These are phyloP conservation scores for Musa beccarii DNA, from an alignment of 176 grass and related monocot genomes.

Conservation along the genomic window DNA sequence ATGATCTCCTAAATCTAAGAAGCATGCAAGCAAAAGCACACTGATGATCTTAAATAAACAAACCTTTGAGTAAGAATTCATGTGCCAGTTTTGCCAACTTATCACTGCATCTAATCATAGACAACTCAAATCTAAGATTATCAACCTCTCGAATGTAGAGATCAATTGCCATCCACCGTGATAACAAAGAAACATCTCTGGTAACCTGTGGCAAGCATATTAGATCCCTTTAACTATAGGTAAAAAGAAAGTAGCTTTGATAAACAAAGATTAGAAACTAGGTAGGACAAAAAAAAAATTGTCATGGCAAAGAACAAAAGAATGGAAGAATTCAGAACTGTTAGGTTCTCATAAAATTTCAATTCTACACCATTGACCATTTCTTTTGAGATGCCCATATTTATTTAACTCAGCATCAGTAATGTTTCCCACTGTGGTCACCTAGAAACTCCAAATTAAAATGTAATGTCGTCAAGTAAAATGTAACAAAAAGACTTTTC, in stretches of 20 bases:
- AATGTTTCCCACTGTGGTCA: too few relatives aligned
- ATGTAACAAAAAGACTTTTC: too few relatives aligned
- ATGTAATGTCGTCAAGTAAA: too few relatives aligned
- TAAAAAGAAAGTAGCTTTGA: neutral
- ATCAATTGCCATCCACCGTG: constrained; percentile 89
- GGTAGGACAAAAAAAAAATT: neutral
- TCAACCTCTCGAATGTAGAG: constrained; percentile 80
- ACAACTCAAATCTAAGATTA: constrained; percentile 85
- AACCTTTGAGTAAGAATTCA: constrained; percentile 72
- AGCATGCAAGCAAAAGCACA: neutral
- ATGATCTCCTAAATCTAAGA: neutral
- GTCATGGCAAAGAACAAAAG: neutral
- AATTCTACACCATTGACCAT: too few relatives aligned
- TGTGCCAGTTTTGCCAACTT: constrained; percentile 56
- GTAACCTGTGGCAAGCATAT: constrained; percentile 51
- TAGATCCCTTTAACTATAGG: constrained; percentile 11
- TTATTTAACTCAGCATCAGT: too few relatives aligned
- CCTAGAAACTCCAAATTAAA: too few relatives aligned
- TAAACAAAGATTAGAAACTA: neutral
- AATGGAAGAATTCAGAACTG: neutral
- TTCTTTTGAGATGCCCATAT: too few relatives aligned
- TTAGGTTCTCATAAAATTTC: neutral
- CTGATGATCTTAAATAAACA: neutral
- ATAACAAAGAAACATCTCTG: constrained; percentile 74
- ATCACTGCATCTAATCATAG: constrained; percentile 67